A percentile compares a stretch with the other conserved stretches of the same genome.
Evolutionary conservation across 805 yeast genomes (phyloP).

Genomic region (Maudiozyma bulderi): DNA sequence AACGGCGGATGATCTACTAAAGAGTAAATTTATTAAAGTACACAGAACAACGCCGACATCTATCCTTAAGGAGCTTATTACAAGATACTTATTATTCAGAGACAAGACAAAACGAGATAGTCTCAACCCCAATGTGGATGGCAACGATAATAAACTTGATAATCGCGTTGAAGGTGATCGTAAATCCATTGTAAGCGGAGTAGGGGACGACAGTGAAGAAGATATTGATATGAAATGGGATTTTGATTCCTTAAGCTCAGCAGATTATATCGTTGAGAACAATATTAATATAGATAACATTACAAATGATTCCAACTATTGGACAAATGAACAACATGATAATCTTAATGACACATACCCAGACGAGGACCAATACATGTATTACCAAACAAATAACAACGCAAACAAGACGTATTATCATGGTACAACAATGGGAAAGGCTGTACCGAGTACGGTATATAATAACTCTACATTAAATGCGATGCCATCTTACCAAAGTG

Average conservation of each 20-base stretch:
- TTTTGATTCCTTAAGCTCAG: slow-evolving; percentile 69
- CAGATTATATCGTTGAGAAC: slow-evolving; percentile 65
- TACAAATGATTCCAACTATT: slow-evolving; percentile 22
- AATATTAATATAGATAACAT: slow-evolving; percentile 42
- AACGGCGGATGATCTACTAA: slow-evolving; percentile 72
- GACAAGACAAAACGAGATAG: slow-evolving; percentile 52
- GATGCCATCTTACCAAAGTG: slow-evolving; percentile 13
- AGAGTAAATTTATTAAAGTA: slow-evolving; percentile 59
- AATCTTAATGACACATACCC: slow-evolving; percentile 26
- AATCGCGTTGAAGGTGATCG: background rate
- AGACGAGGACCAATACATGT: slow-evolving; percentile 24
- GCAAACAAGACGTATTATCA: slow-evolving; percentile 16
- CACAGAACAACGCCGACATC: slow-evolving; percentile 53
- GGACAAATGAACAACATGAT: slow-evolving; percentile 18
- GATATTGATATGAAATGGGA: slow-evolving; percentile 68
- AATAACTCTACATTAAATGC: slow-evolving; percentile 25
- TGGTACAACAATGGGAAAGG: slow-evolving; percentile 26
- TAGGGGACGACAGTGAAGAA: slow-evolving; percentile 13
- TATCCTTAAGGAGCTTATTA: slow-evolving; percentile 61
- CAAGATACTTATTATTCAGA: slow-evolving; percentile 67
- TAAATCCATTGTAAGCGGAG: background rate
- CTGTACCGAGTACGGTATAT: slow-evolving; percentile 12
- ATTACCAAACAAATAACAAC: slow-evolving; percentile 17
- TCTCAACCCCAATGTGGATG: slow-evolving; percentile 14
- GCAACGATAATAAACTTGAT: slow-evolving; percentile 2